phyloP scores from a whole-genome alignment of 805 yeast genomes.

The Kazachstania kunashirensis region DNA sequence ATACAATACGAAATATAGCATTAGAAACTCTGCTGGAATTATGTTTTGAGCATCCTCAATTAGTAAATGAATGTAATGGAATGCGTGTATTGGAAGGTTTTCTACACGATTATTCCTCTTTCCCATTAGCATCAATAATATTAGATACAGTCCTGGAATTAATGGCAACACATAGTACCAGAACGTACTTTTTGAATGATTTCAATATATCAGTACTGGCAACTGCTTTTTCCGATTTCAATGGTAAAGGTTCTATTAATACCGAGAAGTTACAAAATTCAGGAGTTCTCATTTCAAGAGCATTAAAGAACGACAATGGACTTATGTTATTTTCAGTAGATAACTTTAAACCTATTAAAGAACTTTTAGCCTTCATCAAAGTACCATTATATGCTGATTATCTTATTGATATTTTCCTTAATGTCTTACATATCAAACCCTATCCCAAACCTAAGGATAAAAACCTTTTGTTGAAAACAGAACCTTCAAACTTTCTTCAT shows the following conservation, averaged over 20 bases:
- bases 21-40: slow-evolving; percentile 51
- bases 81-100: slow-evolving; percentile 32
- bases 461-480: not conserved
- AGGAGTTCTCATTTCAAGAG: slow-evolving; percentile 47
- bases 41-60: slow-evolving; percentile 36
- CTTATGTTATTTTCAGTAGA: slow-evolving; percentile 52
- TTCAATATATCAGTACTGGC: slow-evolving; percentile 53
- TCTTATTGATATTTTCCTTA: slow-evolving; percentile 62
- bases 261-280: slow-evolving; percentile 49
- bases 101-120: slow-evolving; percentile 21
- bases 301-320: slow-evolving; percentile 72
- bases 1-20: slow-evolving; percentile 41
- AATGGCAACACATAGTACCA: slow-evolving; percentile 23
- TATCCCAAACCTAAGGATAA: slow-evolving; percentile 26
- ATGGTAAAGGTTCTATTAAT: slow-evolving; percentile 37
- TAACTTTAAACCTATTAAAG: slow-evolving; percentile 44
- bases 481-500: slow-evolving; percentile 31
- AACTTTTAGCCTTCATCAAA: slow-evolving; percentile 56
- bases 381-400: slow-evolving; percentile 48
- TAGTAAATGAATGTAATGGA: slow-evolving; percentile 39
- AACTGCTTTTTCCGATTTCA: slow-evolving; percentile 62
- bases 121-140: slow-evolving; percentile 20
- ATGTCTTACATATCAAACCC: slow-evolving; percentile 50
- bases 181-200: slow-evolving; percentile 38
- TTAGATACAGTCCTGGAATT: slow-evolving; percentile 23